Base-by-base conservation (phyloP, 768 basidiomycete species). In the Russula brevipes region DNA sequence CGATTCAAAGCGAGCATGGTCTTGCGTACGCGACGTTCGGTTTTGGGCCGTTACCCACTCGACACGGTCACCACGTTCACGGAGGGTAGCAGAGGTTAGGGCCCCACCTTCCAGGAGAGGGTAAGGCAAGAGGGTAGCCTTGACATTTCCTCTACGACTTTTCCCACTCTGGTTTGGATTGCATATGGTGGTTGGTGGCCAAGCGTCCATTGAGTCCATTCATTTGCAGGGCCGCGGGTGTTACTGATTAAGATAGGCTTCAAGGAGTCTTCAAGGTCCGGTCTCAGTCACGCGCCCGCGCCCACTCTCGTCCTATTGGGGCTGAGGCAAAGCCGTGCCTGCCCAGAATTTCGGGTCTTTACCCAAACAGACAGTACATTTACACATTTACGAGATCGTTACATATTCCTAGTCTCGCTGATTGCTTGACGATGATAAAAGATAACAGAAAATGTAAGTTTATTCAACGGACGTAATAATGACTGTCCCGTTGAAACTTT, bases 71-170 rank as follows among this genome's bases (percentile, higher is more conserved):
- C 76, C 70, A 17, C 72, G 72, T 42, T 81, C 73, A 24, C 77
- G 68, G 54, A 92, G 72, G n/a, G 81, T 85, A 19, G 81, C 77
- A 39, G 85, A 81, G 47, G 79, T 82, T 50, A 85, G 68, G 8
- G 80, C 72, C 14, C 89, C 89, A 60, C 77, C 76, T 35, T 84
- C 80, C 55, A 91, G 66, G 66, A 81, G 74, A 45, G 85, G 86
- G 72, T 85, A 83, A 59, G 73, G 70, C 69, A 74, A 69, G 38
- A 59, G 12, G 14, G 52, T 16, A 17, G 71, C 71, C 57, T 71
- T 54, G n/a, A 66, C 66, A 61, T 78, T 79, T 60, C 63, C 61
- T 59, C 76, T 72, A 61, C 73, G 69, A 54, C 71, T 73, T 46
- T 44, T 50, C 41, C 57, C 65, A 17, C 47, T 46, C 19, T 61